Base-by-base conservation (phyloP, 352 stramenopile species). In the Globisporangium okanoganense region DNA sequence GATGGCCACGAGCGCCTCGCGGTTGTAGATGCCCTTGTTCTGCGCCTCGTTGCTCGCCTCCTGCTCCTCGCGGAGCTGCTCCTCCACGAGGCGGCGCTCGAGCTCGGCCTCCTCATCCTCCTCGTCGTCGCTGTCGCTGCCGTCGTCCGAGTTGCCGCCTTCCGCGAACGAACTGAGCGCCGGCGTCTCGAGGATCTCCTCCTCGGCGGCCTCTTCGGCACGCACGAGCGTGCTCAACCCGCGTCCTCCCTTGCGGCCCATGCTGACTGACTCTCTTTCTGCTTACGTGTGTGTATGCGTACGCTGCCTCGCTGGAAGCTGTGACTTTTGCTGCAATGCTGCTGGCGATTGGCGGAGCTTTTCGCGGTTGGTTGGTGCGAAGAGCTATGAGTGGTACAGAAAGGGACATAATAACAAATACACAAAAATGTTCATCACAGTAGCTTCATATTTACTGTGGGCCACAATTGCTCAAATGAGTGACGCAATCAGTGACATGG, bases 121-220 rank as follows among this genome's bases (percentile, higher is more conserved):
- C 9, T 82, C 79, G 5, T 88, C 72, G 27, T 70, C 70, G 38
- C 69, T 70, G 48, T 58, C 62, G 38, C 68, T 69, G n/a, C 72
- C 73, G 52, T 56, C 65, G 57, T 51, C 38, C 14, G 53, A 48
- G 16, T 62, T 61, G 8, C 49, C 67, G 25, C 25, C 58, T 5
- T 58, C 56, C 0, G 56, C 71, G 7, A 85, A 72, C 45, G 74
- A 78, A 45, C 79, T 90, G 24, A 95, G 71, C 16, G 82, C 83
- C 16, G 85, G 83, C 63, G 85, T 91, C 73, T 92, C 81, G 20
- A 94, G 79, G 55, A 94, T 92, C 61, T 94, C 85, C 54, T 89
- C 77, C 62, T 94, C 85, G 0, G 80, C 79, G 2, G 82, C 82
- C 51, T 89, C 75, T 58, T 94, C 85, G 1, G 75, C 79, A 25